Conservation (phyloP, 2,329 filamentous ascomycete species). For the Ophidiomyces ophidiicola region DNA sequence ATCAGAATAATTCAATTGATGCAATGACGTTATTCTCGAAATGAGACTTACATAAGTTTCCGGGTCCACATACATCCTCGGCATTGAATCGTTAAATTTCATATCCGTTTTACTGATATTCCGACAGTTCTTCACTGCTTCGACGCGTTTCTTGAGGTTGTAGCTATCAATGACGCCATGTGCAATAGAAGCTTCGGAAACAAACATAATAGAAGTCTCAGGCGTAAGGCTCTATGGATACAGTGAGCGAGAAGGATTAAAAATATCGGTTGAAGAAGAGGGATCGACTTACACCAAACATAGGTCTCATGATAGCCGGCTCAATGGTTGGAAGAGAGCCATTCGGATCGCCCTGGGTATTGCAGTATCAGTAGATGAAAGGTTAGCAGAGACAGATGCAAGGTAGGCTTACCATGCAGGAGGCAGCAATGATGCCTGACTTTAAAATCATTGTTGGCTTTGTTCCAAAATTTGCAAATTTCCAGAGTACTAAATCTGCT, state of each 20-base stretch:
- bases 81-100: conserved; percentile 75
- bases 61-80: conserved; percentile 81
- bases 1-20: no score
- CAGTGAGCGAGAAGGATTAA: not conserved
- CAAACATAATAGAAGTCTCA: conserved; percentile 64
- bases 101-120: conserved; percentile 71
- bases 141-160: conserved; percentile 63
- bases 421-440: conserved; percentile 70
- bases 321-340: conserved; percentile 79
- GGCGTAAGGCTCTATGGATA: conserved; percentile 43
- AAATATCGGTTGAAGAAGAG: not conserved
- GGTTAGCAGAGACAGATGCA: not conserved
- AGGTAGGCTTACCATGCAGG: conserved; percentile 58
- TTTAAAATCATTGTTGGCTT: conserved; percentile 77
- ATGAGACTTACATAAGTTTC: conserved; percentile 58
- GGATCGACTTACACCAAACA: conserved; percentile 52
- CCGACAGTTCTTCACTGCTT: conserved; percentile 65
- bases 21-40: no score
- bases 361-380: not conserved
- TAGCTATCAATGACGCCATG: conserved; percentile 59
- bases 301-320: conserved; percentile 68
- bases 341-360: conserved; percentile 58
- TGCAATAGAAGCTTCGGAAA: conserved; percentile 59
- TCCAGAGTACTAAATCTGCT: conserved; percentile 82
- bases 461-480: conserved; percentile 69